Evolutionary conservation across 2,329 filamentous ascomycete species (phyloP), one percentile per base, ranked within the genome.

Genomic region (Byssoonygena ceratinophila): DNA sequence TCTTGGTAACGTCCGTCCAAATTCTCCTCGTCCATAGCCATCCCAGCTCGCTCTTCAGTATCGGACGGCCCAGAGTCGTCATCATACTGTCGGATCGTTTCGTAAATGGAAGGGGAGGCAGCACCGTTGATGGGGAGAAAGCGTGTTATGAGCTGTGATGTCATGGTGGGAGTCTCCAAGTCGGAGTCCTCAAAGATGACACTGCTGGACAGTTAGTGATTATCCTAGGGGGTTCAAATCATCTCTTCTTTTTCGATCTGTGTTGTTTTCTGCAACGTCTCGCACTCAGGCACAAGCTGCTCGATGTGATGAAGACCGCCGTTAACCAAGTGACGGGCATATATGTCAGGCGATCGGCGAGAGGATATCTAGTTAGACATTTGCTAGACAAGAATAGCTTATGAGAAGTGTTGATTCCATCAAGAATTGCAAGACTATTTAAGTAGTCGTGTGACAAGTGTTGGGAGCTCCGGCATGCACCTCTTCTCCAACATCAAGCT

Each of bases 61-160:
- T 73, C 73, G 18, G 68, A 75, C 53, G 50, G 59, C 53, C 64
- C 70, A 57, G 58, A 70, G 46, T 58, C 63, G 60, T 60, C 60
- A 46, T 64, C 59, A 49, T 68, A 59, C 45, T 65, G 59, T n/a
- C 56, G 56, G 32, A 63, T 54, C 6, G 59, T 60, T 47, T 64
- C 59, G 52, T 63, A 63, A 3, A 64, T 56, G 29, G 62, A 64
- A 8, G 59, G 61, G 36, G 59, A 57, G 57, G 66, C 65, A 57
- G 65, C 66, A 51, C 67, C 68, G 27, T 67, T 66, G 20, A 67
- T 64, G 8, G 70, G 69, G 37, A 72, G 61, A 36, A 78, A 70
- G 52, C 74, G 71, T 41, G 76, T 78, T 37, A 79, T 64, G 16
- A 78, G 65, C 59, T 76, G 74, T 56, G 76, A 78, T 50, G 75